Conservation (phyloP, 2,329 filamentous ascomycete genomes). For the Curvularia sp. region DNA sequence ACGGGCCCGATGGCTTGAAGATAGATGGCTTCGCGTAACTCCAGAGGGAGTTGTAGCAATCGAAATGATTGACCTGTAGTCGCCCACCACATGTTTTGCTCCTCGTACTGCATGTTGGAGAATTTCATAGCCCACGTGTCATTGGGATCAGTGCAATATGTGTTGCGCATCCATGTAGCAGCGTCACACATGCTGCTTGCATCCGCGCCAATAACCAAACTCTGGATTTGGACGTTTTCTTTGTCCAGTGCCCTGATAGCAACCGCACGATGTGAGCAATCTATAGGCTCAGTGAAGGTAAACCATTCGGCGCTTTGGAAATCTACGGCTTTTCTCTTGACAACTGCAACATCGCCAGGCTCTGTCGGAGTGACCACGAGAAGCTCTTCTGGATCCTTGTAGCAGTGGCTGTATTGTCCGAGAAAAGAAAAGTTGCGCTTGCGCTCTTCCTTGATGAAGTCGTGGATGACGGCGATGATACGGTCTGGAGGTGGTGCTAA, state of each 20-base stretch:
- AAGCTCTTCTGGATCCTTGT: constrained; percentile 17
- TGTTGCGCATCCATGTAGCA: constrained; percentile 20
- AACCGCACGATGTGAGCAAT: constrained; percentile 6
- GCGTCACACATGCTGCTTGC: neutral
- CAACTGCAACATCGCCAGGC: neutral
- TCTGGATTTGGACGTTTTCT: neutral
- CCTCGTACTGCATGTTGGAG: constrained; percentile 16
- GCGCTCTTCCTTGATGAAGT: constrained; percentile 24
- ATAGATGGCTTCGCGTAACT: constrained; percentile 24
- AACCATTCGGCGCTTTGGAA: constrained; percentile 7
- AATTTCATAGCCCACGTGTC: constrained; percentile 15
- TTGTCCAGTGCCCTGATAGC: neutral
- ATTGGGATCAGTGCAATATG: constrained; percentile 15
- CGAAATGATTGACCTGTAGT: constrained; percentile 20
- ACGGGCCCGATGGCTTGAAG: constrained; percentile 21
- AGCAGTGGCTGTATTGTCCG: constrained; percentile 16
- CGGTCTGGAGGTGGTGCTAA: neutral
- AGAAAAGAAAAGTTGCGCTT: constrained; percentile 25
- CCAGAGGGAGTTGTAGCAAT: constrained; percentile 21
- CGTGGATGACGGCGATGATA: constrained; percentile 14
- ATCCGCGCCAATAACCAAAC: constrained; percentile 6
- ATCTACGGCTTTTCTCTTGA: neutral
- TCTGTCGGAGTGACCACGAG: constrained; percentile 12
- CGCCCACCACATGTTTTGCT: constrained; percentile 26
- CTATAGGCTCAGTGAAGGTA: constrained; percentile 14